A percentile compares a stretch with the other conserved stretches of the same genome.
Evolutionary conservation across 2,329 filamentous ascomycete species (phyloP).

Genomic region (Gaeumannomyces tritici): DNA sequence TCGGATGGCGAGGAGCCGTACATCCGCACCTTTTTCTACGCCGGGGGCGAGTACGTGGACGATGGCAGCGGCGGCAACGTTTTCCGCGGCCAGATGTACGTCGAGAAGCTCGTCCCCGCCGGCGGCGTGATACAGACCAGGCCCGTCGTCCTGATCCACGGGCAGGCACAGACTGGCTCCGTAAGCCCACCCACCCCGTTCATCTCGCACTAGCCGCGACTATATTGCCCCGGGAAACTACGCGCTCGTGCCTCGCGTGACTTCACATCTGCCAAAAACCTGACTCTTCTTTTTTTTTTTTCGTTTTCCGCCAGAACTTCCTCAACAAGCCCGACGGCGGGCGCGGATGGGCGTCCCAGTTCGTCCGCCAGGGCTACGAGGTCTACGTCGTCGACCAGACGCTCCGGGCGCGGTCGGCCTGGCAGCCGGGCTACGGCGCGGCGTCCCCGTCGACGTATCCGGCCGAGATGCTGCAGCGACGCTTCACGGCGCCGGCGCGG

Average conservation of each 20-base stretch:
- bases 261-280: no score
- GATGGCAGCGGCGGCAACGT: neutral
- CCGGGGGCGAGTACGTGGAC: constrained; percentile 1
- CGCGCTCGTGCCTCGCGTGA: neutral
- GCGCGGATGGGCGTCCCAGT: constrained; percentile 35
- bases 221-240: neutral
- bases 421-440: constrained; percentile 11
- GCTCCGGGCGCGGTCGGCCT: constrained; percentile 32
- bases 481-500: constrained; percentile 25
- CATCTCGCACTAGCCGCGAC: neutral
- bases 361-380: constrained; percentile 33
- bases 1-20: neutral
- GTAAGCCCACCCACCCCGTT: neutral
- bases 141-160: constrained; percentile 33
- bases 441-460: constrained; percentile 12
- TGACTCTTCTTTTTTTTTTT: no score
- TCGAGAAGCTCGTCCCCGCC: constrained; percentile 34
- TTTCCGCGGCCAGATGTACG: constrained; percentile 38
- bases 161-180: constrained; percentile 10
- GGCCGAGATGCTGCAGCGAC: constrained; percentile 23
- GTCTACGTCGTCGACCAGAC: constrained; percentile 37
- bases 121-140: constrained; percentile 12
- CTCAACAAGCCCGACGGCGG: constrained; percentile 31
- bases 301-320: neutral
- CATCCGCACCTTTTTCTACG: neutral